These are phyloP conservation scores for Trichophyton verrucosum DNA, from an alignment of 2,329 filamentous ascomycete species.

Conservation along the genomic window DNA sequence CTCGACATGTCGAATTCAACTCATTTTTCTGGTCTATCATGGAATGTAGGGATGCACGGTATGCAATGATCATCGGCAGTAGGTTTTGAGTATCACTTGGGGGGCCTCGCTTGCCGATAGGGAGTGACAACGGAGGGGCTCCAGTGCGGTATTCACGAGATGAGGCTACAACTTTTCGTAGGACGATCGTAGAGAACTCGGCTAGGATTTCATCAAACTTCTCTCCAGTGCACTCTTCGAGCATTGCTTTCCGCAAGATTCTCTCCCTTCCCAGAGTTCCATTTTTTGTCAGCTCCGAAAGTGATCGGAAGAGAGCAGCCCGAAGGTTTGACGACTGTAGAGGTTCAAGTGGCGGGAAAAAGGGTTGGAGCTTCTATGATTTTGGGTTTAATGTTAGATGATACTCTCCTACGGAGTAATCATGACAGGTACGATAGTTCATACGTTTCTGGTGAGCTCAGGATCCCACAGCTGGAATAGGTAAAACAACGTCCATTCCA, in stretches of 20 bases:
- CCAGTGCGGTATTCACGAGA: conserved; percentile 9
- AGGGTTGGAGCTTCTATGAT: conserved; percentile 66
- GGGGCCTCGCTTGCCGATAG: conserved; percentile 37
- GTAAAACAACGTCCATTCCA: conserved; percentile 86
- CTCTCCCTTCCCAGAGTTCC: conserved; percentile 68
- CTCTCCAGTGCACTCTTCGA: conserved; percentile 91
- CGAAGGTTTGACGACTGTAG: conserved; percentile 85
- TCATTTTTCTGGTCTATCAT: conserved; percentile 49
- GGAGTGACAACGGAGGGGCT: conserved; percentile 25
- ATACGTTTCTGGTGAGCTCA: conserved; percentile 59
- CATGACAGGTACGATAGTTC: conserved; percentile 11
- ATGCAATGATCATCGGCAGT: conserved; percentile 56
- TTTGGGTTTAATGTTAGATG: neutral
- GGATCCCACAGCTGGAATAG: conserved; percentile 76
- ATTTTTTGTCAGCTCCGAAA: conserved; percentile 80
- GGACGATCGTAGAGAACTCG: conserved; percentile 67
- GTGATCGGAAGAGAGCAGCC: conserved; percentile 63
- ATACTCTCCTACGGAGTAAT: neutral
- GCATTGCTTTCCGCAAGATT: conserved; percentile 80
- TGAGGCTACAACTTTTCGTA: conserved; percentile 51
- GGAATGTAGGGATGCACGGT: conserved; percentile 54
- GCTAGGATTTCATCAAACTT: conserved; percentile 77
- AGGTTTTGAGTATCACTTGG: conserved; percentile 34
- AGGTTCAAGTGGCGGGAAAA: conserved; percentile 82
- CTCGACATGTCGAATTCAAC: conserved; percentile 45